Conservation (phyloP, 2,329 filamentous ascomycete species). For the Pseudocercospora cruenta region DNA sequence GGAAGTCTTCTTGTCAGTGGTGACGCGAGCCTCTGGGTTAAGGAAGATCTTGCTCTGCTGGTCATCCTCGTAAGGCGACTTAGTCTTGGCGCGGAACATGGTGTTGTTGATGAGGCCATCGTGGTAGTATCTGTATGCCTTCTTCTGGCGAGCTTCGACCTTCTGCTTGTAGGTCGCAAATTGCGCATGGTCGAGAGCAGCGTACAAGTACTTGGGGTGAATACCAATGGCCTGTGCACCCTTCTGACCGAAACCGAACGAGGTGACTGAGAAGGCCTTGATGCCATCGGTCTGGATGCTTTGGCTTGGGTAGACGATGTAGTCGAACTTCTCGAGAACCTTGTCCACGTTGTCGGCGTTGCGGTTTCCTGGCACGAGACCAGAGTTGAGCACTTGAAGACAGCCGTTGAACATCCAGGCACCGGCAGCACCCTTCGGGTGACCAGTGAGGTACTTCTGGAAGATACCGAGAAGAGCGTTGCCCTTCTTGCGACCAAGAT, state of each 20-base stretch:
- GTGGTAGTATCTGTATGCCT: constrained; percentile 98
- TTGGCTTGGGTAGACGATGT: constrained; percentile 95
- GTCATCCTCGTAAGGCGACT: constrained; percentile 85
- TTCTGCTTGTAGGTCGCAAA: constrained; percentile 83
- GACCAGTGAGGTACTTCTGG: constrained; percentile 98
- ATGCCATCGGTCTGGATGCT: constrained; percentile 96
- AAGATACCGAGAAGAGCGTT: constrained; percentile 96
- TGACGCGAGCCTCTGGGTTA: constrained; percentile 88
- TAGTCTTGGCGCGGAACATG: constrained; percentile 92
- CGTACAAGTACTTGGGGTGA: constrained; percentile 93
- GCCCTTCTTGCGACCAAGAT: constrained; percentile 93
- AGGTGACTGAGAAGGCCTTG: constrained; percentile 98
- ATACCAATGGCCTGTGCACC: constrained; percentile 96
- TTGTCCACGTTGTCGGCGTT: constrained; percentile 98
- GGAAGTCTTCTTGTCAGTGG: constrained; percentile 81
- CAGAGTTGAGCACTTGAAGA: constrained; percentile 90
- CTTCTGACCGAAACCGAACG: constrained; percentile 99
- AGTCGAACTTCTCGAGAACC: constrained; percentile 95
- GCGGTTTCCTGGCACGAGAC: constrained; percentile 92
- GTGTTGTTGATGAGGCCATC: constrained; percentile 98
- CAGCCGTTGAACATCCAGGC: constrained; percentile 99
- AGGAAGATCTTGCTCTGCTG: constrained; percentile 87
- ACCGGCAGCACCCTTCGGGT: constrained; percentile 98
- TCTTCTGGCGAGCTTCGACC: constrained; percentile 94
- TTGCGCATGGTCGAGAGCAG: constrained; percentile 83